Evolutionary conservation across 2,329 filamentous ascomycete genomes (phyloP).

Genomic region (Ceratocystis lukuohia): DNA sequence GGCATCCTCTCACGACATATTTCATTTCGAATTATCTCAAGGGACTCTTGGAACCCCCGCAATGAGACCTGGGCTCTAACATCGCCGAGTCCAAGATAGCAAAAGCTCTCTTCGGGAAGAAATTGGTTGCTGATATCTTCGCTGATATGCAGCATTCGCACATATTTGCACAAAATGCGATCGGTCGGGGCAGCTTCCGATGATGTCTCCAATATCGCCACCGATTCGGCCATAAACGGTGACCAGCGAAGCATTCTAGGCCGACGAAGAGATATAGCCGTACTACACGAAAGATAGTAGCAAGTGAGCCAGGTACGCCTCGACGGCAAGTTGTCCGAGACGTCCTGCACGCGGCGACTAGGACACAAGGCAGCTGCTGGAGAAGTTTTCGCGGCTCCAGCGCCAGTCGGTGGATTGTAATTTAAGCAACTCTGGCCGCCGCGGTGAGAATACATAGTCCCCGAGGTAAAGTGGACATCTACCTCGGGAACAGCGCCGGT

Average conservation of each 20-base stretch:
- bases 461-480: background rate
- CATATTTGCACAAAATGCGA: slow-evolving; percentile 43
- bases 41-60: slow-evolving; percentile 49
- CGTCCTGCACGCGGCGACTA: slow-evolving; percentile 21
- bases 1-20: slow-evolving; percentile 40
- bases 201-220: slow-evolving; percentile 41
- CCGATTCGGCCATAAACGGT: slow-evolving; percentile 46
- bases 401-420: no score
- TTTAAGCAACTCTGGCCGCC: no score
- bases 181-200: slow-evolving; percentile 44
- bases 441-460: background rate
- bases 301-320: slow-evolving; percentile 46
- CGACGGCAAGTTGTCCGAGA: slow-evolving; percentile 23
- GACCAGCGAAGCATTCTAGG: slow-evolving; percentile 48
- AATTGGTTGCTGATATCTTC: slow-evolving; percentile 58
- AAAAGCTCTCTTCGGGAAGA: slow-evolving; percentile 48
- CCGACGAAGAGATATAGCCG: slow-evolving; percentile 47
- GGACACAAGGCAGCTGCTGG: slow-evolving; percentile 20
- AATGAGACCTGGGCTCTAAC: slow-evolving; percentile 50
- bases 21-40: slow-evolving; percentile 45
- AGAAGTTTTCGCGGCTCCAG: background rate
- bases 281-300: slow-evolving; percentile 46
- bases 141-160: slow-evolving; percentile 47
- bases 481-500: background rate
- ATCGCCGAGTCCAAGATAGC: slow-evolving; percentile 44